Evolutionary conservation across 225 moss, liverwort and hornwort species (phyloP).

Genomic region (Thuidium tamariscinum): DNA sequence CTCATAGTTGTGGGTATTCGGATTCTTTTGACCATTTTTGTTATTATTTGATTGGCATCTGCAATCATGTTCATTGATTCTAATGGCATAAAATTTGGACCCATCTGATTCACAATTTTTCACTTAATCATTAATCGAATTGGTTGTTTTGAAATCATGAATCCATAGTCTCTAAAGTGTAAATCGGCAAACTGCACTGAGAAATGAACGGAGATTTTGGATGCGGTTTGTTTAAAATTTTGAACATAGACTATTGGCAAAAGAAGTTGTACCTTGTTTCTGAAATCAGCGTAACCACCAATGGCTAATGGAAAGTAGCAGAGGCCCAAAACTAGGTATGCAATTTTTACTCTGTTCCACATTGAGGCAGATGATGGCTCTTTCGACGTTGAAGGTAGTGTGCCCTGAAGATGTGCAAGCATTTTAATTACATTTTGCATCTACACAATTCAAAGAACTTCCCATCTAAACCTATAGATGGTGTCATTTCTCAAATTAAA

Average conservation of each 20-base stretch:
- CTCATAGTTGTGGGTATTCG: background rate
- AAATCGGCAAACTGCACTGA: background rate
- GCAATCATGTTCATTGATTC: background rate
- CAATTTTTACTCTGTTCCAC: slow-evolving; percentile 58
- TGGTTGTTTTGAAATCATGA: background rate
- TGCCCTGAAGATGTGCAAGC: slow-evolving; percentile 26
- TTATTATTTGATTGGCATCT: background rate
- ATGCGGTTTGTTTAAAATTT: background rate
- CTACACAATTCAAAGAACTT: background rate
- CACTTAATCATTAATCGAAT: background rate
- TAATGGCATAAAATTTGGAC: background rate
- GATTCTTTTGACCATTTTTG: background rate
- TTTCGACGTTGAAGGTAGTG: slow-evolving; percentile 66
- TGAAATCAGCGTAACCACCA: slow-evolving; percentile 65
- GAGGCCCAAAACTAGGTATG: slow-evolving; percentile 42
- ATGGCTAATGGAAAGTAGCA: slow-evolving; percentile 64
- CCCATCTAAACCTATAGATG: background rate
- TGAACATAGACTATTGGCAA: background rate
- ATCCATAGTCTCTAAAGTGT: background rate
- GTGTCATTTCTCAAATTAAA: background rate
- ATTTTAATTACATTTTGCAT: background rate
- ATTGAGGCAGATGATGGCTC: slow-evolving; percentile 46
- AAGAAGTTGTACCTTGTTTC: slow-evolving; percentile 17
- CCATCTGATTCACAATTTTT: background rate
- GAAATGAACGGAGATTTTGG: background rate